A percentile compares a stretch with the other conserved stretches of the same genome.
Conservation (phyloP, 345 rosid genomes). For the Boechera retrofracta region DNA sequence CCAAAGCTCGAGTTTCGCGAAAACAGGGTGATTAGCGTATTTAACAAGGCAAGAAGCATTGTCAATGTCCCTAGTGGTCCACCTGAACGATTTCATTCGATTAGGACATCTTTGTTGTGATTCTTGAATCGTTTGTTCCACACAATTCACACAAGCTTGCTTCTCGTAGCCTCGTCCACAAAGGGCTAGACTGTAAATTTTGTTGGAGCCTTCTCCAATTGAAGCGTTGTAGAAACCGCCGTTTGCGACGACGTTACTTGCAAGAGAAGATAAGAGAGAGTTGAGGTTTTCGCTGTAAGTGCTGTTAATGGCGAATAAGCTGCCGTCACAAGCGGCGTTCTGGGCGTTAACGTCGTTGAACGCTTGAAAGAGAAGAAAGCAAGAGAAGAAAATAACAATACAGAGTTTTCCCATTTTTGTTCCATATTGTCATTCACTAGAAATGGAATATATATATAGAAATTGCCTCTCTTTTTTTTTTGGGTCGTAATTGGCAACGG, state of each 20-base stretch:
- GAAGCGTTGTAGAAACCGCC: constrained; percentile 41
- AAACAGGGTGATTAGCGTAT: too few species aligned
- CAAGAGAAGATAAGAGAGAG: constrained; percentile 32
- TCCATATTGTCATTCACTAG: too few species aligned
- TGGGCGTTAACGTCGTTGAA: neutral
- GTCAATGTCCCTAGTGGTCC: constrained; percentile 29
- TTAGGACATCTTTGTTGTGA: neutral
- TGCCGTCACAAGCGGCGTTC: constrained; percentile 29
- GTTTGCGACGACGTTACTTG: neutral
- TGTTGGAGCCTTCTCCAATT: constrained; percentile 28
- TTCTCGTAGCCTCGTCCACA: constrained; percentile 35
- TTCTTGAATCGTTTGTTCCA: constrained; percentile 29
- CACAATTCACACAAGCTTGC: constrained; percentile 29
- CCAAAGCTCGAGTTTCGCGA: too few species aligned
- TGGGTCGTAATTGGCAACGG: too few species aligned
- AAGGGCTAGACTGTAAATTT: constrained; percentile 33
- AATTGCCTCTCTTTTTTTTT: too few species aligned
- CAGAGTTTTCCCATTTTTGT: too few species aligned
- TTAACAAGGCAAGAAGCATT: neutral
- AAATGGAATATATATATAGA: too few species aligned
- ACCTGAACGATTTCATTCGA: constrained; percentile 19
- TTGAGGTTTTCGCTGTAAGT: constrained; percentile 21
- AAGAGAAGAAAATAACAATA: neutral
- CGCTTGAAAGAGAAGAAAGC: constrained; percentile 18
- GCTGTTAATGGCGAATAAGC: neutral